Percentiles rank a stretch among this genome's conserved stretches.
These are phyloP conservation scores for Microcyclospora pomicola DNA, from an alignment of 2,329 filamentous ascomycete genomes.

Conservation along the genomic window DNA sequence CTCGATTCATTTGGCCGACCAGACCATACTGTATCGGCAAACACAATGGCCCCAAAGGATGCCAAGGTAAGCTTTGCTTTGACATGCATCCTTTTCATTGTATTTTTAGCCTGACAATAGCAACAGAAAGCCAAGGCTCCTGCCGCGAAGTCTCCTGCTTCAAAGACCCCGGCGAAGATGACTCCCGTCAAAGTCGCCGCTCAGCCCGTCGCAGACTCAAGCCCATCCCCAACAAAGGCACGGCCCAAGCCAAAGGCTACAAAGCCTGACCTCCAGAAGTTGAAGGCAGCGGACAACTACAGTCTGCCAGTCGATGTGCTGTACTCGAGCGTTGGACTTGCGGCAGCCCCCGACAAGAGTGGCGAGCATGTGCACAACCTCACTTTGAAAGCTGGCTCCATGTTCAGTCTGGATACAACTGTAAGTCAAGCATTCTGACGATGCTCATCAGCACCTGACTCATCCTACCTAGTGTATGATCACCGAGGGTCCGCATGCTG, in stretches of 20 bases:
- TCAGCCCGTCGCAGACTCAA: too few species aligned
- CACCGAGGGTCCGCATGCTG: constrained; percentile 19
- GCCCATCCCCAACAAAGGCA: too few species aligned
- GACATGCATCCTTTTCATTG: too few species aligned
- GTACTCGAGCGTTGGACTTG: not conserved
- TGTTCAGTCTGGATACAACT: constrained; percentile 21
- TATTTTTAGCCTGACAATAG: too few species aligned
- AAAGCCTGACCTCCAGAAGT: constrained; percentile 5
- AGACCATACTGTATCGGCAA: not conserved
- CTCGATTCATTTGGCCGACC: not conserved
- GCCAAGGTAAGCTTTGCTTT: constrained; percentile 5
- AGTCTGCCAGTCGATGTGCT: not conserved
- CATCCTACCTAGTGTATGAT: constrained; percentile 3
- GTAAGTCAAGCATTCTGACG: constrained; percentile 9
- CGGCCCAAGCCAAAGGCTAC: too few species aligned
- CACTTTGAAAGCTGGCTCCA: constrained; percentile 17
- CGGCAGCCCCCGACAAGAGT: constrained; percentile 10
- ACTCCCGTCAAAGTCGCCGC: too few species aligned
- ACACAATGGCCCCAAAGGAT: constrained; percentile 15
- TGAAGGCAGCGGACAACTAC: constrained; percentile 2
- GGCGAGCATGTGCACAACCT: constrained; percentile 16
- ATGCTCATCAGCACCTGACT: not conserved
- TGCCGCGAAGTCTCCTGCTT: too few species aligned
- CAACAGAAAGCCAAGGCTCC: not conserved
- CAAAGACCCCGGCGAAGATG: too few species aligned